Base-by-base conservation (phyloP, 345 rosid species). In the Schrenkiella parvula region DNA sequence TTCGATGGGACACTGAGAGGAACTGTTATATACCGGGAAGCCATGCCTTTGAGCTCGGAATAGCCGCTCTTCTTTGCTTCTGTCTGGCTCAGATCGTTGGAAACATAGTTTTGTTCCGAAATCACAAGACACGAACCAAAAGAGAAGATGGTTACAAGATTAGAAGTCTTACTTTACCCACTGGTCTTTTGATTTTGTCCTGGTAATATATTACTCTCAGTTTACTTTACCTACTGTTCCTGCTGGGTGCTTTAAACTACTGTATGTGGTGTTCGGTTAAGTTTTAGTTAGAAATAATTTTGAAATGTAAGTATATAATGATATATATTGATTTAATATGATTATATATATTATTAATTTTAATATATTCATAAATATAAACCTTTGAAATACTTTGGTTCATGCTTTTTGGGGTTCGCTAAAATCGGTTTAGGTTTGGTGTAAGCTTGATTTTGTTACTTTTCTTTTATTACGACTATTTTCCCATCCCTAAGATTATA, bases 1-100 rank as follows among this genome's bases (percentile, higher is more conserved):
- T 90, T 32, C 82, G 77, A 66, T 66, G 90, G 84, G 89, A 88
- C 43, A 85, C 75, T 15, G 70, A 70, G 11, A 76, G 79, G 41
- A 75, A 84, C 21, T 92, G 98, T 77, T 83, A 76, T 73, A 53
- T 87, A 73, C 88, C 88, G 0, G 67, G 58, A 17, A 87, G 86
- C 51, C 66, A 28, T 11, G 87, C 91, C 21, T 80, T 79, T 48
- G 78, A 70, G 53, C 83, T 79, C 31, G 96, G 96, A 64, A 53
- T 80, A 26, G 84, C 78, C 2, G 87, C 93, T 9, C 12, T 90
- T 15, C 39, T 70, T 48, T 88, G 84, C 62, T 74, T 88, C 2
- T 74, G 72, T 19, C 48, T 77, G n/a, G 93, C 93, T 37, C 93
- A 90, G 56, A 14, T 72, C 57, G 21, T 86, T 13, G 95, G 93